These are phyloP conservation scores for Copromyces sp. DNA, from an alignment of 495 filamentous ascomycete genomes.

Conservation along the genomic window DNA sequence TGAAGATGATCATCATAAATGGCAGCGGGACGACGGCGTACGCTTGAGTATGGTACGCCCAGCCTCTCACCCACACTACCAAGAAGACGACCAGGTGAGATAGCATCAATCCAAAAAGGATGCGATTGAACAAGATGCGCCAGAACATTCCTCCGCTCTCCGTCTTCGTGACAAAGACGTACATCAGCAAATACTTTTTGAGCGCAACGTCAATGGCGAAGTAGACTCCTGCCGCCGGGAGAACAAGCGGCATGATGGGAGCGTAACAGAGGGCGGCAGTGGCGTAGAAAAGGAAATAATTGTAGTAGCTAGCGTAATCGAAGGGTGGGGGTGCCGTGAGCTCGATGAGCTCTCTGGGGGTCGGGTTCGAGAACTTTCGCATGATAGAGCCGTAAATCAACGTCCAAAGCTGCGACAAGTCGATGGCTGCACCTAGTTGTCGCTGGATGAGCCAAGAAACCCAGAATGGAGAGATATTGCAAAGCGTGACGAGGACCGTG, in stretches of 20 bases:
- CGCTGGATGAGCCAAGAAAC: constrained; percentile 86
- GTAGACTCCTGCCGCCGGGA: constrained; percentile 86
- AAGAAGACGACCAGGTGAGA: constrained; percentile 72
- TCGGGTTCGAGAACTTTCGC: constrained; percentile 75
- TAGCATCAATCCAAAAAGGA: constrained; percentile 73
- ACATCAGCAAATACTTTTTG: constrained; percentile 92
- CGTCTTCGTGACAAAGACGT: constrained; percentile 91
- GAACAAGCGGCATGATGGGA: constrained; percentile 75
- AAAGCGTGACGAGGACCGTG: constrained; percentile 57
- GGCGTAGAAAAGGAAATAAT: constrained; percentile 87
- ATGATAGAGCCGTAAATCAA: constrained; percentile 72
- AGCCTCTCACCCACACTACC: constrained; percentile 50
- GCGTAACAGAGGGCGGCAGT: constrained; percentile 84
- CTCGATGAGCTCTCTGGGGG: constrained; percentile 86
- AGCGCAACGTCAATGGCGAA: constrained; percentile 78
- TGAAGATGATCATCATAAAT: constrained; percentile 74
- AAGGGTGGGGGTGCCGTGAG: constrained; percentile 87
- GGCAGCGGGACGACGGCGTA: constrained; percentile 65
- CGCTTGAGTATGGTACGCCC: constrained; percentile 44
- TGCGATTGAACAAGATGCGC: constrained; percentile 81
- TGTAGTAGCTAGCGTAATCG: constrained; percentile 95
- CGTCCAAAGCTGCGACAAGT: constrained; percentile 74
- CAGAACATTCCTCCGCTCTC: constrained; percentile 94
- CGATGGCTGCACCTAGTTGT: constrained; percentile 81
- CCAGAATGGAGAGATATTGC: constrained; percentile 82